Conservation (phyloP, 805 yeast genomes). For the Saccharomycopsis sp. region DNA sequence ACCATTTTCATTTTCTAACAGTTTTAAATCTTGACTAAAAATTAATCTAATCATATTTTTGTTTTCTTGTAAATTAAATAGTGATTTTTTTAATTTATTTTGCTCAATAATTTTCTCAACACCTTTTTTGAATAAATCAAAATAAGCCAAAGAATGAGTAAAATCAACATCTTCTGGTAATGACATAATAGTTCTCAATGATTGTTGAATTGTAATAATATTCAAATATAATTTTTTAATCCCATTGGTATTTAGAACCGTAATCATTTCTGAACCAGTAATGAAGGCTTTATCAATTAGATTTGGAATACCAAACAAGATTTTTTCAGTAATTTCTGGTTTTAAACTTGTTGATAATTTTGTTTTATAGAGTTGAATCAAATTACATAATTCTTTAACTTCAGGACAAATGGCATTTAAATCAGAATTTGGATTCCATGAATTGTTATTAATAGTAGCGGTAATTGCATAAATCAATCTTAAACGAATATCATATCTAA, state of each 20-base stretch:
- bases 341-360: conserved; percentile 27
- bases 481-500: conserved; percentile 48
- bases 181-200: conserved; percentile 46
- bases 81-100: conserved; percentile 25
- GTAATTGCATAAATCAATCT: conserved; percentile 43
- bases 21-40: conserved; percentile 1
- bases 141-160: conserved; percentile 41
- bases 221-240: conserved; percentile 48
- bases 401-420: conserved; percentile 51
- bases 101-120: conserved; percentile 37
- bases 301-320: conserved; percentile 39
- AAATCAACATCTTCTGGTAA: conserved; percentile 47
- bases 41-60: conserved; percentile 43
- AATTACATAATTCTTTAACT: conserved; percentile 41
- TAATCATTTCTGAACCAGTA: conserved; percentile 39
- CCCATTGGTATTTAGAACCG: conserved; percentile 46
- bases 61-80: conserved; percentile 34
- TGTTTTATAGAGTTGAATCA: conserved; percentile 36
- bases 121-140: conserved; percentile 40
- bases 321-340: conserved; percentile 22
- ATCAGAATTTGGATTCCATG: conserved; percentile 41
- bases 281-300: conserved; percentile 44
- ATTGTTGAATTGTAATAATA: conserved; percentile 57
- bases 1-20: too few species aligned
- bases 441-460: conserved; percentile 36